phyloP scores from a whole-genome alignment of 495 filamentous ascomycete genomes.

The Neurospora hispaniola region DNA sequence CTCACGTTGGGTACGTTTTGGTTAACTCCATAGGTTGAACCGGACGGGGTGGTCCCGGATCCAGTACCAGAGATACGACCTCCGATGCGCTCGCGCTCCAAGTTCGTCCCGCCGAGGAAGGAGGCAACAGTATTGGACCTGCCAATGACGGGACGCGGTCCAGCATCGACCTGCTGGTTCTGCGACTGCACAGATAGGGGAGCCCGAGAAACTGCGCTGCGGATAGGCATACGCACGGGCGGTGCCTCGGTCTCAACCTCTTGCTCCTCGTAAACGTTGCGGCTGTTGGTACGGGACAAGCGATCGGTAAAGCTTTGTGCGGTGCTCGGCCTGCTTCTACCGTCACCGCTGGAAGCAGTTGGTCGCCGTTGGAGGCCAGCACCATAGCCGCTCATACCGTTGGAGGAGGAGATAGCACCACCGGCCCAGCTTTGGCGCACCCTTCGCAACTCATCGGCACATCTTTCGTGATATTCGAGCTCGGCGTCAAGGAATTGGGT shows the following conservation, averaged over 20 bases:
- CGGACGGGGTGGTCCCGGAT: constrained; percentile 16
- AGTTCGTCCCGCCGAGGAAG: neutral
- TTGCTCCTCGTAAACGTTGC: constrained; percentile 24
- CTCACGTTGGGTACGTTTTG: constrained; percentile 22
- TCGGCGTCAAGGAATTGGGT: constrained; percentile 80
- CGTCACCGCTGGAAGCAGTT: constrained; percentile 7
- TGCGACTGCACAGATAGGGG: constrained; percentile 17
- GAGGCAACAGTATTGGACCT: constrained; percentile 18
- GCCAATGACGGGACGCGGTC: neutral
- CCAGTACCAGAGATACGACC: constrained; percentile 4
- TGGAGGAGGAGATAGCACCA: neutral
- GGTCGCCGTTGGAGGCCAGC: constrained; percentile 17
- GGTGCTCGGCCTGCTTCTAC: constrained; percentile 37
- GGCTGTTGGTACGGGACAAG: constrained; percentile 26
- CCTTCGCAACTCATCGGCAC: constrained; percentile 56
- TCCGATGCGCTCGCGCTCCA: constrained; percentile 12
- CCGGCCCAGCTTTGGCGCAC: constrained; percentile 38
- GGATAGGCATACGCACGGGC: constrained; percentile 50
- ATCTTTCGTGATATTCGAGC: constrained; percentile 82
- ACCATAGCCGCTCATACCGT: constrained; percentile 9
- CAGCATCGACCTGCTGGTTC: neutral
- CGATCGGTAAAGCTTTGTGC: constrained; percentile 33
- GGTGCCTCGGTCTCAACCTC: constrained; percentile 24
- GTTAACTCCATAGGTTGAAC: constrained; percentile 19
- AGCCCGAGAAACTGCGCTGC: constrained; percentile 41